Conservation (phyloP, 2,329 filamentous ascomycete genomes). For the Colletotrichum endophyticum region DNA sequence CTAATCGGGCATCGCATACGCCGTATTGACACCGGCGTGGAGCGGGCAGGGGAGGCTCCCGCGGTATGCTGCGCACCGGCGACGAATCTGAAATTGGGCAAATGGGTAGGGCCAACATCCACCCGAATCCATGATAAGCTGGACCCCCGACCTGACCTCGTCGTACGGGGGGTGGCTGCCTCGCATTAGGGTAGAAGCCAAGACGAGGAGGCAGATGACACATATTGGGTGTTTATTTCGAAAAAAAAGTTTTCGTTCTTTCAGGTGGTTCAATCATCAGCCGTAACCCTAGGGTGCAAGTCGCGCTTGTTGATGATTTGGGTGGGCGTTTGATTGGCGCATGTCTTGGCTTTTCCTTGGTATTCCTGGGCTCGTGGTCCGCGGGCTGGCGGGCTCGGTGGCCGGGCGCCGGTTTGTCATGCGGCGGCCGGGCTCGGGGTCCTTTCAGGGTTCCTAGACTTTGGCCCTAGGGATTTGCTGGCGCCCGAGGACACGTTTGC, state of each 20-base stretch:
- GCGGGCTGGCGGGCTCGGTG: conserved; percentile 2
- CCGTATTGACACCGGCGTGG: conserved; percentile 3
- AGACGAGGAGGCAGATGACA: not conserved
- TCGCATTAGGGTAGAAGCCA: not conserved
- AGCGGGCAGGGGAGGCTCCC: not conserved
- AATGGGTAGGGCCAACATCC: not conserved
- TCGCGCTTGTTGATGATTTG: not conserved
- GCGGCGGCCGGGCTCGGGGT: not conserved
- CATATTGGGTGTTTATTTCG: not conserved
- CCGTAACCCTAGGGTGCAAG: not conserved
- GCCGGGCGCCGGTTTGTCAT: not conserved
- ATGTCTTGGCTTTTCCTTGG: conserved; percentile 13
- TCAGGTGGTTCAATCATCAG: not conserved
- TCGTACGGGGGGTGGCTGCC: not conserved
- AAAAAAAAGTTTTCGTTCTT: not conserved
- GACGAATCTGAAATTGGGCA: not conserved
- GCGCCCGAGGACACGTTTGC: not conserved
- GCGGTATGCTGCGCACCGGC: not conserved
- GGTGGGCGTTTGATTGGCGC: not conserved
- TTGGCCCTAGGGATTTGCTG: not conserved
- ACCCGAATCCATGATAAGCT: not conserved
- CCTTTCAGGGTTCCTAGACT: not conserved
- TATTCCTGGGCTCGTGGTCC: not conserved
- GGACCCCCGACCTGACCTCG: not conserved
- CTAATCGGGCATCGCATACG: not conserved